Evolutionary conservation across 148 eudicot species (phyloP).

Genomic region (Diospyros kaki): DNA sequence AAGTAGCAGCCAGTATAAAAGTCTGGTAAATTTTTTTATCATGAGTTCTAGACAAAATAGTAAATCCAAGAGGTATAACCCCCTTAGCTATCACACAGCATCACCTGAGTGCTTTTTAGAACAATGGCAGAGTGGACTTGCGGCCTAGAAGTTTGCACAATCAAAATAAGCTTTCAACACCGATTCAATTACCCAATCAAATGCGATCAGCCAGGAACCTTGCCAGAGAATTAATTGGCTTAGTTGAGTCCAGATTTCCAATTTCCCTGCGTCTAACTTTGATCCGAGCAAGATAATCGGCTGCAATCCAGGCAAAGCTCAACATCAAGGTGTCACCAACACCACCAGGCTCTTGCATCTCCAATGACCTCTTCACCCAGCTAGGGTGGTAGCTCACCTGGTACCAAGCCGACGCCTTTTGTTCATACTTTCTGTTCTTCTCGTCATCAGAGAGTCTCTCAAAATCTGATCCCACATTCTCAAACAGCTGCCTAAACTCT

Average conservation of each 20-base stretch:
- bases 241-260: slow-evolving; percentile 18
- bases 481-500: slow-evolving; percentile 71
- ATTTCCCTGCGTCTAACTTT: slow-evolving; percentile 39
- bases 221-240: slow-evolving; percentile 62
- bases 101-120: neutral
- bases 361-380: slow-evolving; percentile 45
- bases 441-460: slow-evolving; percentile 43
- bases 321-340: slow-evolving; percentile 36
- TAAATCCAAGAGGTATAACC: no score
- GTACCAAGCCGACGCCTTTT: slow-evolving; percentile 95
- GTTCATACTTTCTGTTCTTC: slow-evolving; percentile 54
- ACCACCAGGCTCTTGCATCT: slow-evolving; percentile 46
- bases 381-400: slow-evolving; percentile 64
- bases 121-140: slow-evolving; percentile 73
- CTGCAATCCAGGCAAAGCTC: slow-evolving; percentile 89
- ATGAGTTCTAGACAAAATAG: no score
- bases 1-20: no score
- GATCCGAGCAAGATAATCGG: slow-evolving; percentile 81
- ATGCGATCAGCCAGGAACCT: slow-evolving; percentile 60
- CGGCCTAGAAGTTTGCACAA: slow-evolving; percentile 21
- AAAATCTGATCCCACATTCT: slow-evolving; percentile 35
- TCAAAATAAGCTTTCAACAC: neutral
- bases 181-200: slow-evolving; percentile 8
- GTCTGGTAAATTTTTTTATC: no score
- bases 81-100: no score